These are phyloP conservation scores for Coprinellus aureogranulatus DNA, from an alignment of 768 basidiomycete genomes.

Conservation along the genomic window DNA sequence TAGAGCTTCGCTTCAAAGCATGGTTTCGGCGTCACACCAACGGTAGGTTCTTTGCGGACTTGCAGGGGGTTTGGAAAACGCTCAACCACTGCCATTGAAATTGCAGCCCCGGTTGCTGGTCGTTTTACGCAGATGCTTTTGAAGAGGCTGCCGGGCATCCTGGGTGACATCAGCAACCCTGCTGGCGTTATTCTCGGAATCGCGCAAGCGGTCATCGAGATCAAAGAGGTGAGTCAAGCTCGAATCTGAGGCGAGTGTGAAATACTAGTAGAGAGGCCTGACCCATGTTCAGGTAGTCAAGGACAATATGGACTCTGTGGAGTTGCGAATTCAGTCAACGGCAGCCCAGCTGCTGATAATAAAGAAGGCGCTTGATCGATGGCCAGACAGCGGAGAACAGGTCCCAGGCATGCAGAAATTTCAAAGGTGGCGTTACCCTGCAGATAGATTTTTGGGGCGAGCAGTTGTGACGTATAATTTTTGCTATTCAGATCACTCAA, in stretches of 20 bases:
- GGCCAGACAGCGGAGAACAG: not conserved
- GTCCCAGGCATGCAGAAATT: conserved; percentile 9
- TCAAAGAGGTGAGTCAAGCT: not conserved
- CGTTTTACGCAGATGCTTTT: not conserved
- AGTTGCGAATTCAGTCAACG: conserved; percentile 7
- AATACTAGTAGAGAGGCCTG: too few relatives aligned
- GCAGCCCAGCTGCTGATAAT: conserved; percentile 12
- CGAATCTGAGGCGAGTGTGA: not conserved
- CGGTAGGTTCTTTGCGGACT: too few relatives aligned
- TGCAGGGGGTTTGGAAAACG: too few relatives aligned
- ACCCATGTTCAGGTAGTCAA: conserved; percentile 11
- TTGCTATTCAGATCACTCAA: too few relatives aligned
- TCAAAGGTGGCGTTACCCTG: conserved; percentile 8
- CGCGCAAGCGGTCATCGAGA: not conserved
- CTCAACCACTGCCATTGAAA: not conserved
- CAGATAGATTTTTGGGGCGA: not conserved
- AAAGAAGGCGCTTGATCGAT: conserved; percentile 5
- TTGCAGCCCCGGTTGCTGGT: too few relatives aligned
- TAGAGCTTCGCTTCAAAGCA: too few relatives aligned
- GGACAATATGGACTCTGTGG: conserved; percentile 17
- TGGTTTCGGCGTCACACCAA: too few relatives aligned
- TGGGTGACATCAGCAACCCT: not conserved
- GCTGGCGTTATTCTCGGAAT: not conserved
- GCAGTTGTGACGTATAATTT: too few relatives aligned
- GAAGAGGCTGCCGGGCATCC: not conserved